phyloP scores from a whole-genome alignment of 768 basidiomycete genomes.

The Mycena haematopus region DNA sequence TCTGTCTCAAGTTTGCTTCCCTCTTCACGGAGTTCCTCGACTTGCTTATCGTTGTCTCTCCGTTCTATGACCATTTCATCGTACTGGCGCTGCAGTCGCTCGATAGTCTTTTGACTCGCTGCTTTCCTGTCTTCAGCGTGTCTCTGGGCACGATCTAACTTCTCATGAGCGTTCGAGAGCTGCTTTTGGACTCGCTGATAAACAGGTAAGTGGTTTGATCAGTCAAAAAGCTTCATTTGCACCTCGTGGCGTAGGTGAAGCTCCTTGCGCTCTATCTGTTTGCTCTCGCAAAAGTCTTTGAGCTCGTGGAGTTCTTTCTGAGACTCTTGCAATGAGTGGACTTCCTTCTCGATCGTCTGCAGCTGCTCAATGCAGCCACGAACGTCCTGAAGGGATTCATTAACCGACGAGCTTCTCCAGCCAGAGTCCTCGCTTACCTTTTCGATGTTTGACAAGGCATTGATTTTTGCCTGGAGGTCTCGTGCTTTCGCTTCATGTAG shows the following conservation, averaged over 20 bases:
- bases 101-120: constrained; percentile 76
- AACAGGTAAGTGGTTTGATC: neutral
- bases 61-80: constrained; percentile 79
- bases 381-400: constrained; percentile 58
- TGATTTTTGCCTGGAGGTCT: constrained; percentile 78
- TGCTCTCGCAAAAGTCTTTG: constrained; percentile 71
- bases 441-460: constrained; percentile 75
- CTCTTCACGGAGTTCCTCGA: constrained; percentile 77
- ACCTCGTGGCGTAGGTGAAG: constrained; percentile 74
- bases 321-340: constrained; percentile 62
- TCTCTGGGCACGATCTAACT: constrained; percentile 78
- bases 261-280: constrained; percentile 77
- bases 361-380: constrained; percentile 76
- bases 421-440: constrained; percentile 50
- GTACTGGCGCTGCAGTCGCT: constrained; percentile 78
- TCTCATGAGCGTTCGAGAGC: constrained; percentile 80
- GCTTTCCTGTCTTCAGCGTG: constrained; percentile 82
- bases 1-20: constrained; percentile 71
- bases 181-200: constrained; percentile 81
- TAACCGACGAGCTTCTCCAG: constrained; percentile 5
- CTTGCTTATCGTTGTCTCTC: constrained; percentile 77
- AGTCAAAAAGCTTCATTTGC: constrained; percentile 22
- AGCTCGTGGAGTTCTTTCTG: constrained; percentile 74
- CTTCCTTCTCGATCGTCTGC: constrained; percentile 75
- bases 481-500: constrained; percentile 76